Conservation (phyloP, 129 eudicot genomes). For the Artemisia argyi region DNA sequence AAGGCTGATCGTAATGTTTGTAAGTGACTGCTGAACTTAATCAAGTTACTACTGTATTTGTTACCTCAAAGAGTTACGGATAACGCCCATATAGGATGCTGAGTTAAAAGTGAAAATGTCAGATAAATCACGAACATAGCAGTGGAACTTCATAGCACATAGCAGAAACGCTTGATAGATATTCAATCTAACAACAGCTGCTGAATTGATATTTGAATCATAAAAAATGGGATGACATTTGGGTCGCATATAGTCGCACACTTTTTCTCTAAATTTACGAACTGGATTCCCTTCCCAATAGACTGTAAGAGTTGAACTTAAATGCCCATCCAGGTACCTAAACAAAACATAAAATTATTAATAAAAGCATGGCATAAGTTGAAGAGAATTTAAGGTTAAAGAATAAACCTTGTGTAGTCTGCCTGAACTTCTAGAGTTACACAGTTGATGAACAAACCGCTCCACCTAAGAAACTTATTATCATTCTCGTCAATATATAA, state of each 20-base stretch:
- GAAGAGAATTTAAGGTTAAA: neutral
- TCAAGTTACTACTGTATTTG: neutral
- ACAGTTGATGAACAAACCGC: constrained; percentile 85
- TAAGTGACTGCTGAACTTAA: neutral
- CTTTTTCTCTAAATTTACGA: constrained; percentile 43
- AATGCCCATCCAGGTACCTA: constrained; percentile 64
- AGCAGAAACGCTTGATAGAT: constrained; percentile 78
- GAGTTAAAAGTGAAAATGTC: constrained; percentile 37
- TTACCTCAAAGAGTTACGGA: constrained; percentile 66
- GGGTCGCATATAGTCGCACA: constrained; percentile 67
- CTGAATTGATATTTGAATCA: constrained; percentile 76
- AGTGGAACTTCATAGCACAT: constrained; percentile 93
- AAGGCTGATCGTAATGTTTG: neutral
- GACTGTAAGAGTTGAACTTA: constrained; percentile 76
- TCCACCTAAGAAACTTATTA: constrained; percentile 74
- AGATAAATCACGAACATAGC: constrained; percentile 54
- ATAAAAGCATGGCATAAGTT: neutral
- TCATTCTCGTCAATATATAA: constrained; percentile 50
- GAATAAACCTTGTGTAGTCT: constrained; percentile 75
- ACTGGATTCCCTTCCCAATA: constrained; percentile 51
- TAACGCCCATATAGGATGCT: constrained; percentile 35
- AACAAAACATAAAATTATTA: constrained; percentile 5
- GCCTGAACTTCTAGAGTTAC: constrained; percentile 91
- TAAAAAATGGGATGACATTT: constrained; percentile 90
- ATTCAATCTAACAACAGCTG: constrained; percentile 69